These are phyloP conservation scores for Plantago coronopus DNA, from an alignment of 305 asterid species.

Conservation along the genomic window DNA sequence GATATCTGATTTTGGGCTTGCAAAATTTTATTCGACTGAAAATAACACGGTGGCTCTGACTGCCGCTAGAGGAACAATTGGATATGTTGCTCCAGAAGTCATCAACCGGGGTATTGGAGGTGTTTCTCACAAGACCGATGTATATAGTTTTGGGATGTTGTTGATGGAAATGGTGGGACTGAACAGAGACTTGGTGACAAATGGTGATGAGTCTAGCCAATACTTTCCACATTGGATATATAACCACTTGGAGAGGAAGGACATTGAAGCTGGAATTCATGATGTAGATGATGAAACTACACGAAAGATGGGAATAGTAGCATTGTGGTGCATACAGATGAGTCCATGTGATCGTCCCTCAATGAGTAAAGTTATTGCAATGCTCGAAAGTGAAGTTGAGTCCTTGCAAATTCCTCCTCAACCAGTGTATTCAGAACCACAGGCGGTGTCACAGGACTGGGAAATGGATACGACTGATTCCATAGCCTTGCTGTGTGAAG, in stretches of 20 bases:
- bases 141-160: conserved; percentile 33
- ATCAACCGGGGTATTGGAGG: conserved; percentile 19
- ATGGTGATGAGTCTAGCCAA: conserved; percentile 9
- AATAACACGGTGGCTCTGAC: conserved; percentile 18
- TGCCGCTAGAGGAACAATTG: conserved; percentile 25
- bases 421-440: conserved; percentile 3
- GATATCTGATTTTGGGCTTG: conserved; percentile 28
- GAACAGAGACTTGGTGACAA: conserved; percentile 11
- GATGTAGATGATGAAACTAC: conserved; percentile 4
- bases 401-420: conserved; percentile 15
- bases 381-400: conserved; percentile 24
- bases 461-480: conserved; percentile 18
- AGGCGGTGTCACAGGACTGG: not conserved
- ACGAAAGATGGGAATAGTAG: conserved; percentile 25
- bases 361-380: conserved; percentile 27
- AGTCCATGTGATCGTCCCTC: conserved; percentile 29
- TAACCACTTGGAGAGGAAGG: conserved; percentile 10
- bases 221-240: conserved; percentile 30
- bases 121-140: conserved; percentile 29
- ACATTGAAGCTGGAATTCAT: conserved; percentile 13
- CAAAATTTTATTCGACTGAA: conserved; percentile 18
- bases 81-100: conserved; percentile 14
- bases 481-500: conserved; percentile 12
- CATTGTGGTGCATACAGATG: conserved; percentile 27
- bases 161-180: conserved; percentile 28